Evolutionary conservation across 2,329 filamentous ascomycete species (phyloP), one percentile per base, ranked within the genome.

Genomic region (Fusarium oligoseptatum): DNA sequence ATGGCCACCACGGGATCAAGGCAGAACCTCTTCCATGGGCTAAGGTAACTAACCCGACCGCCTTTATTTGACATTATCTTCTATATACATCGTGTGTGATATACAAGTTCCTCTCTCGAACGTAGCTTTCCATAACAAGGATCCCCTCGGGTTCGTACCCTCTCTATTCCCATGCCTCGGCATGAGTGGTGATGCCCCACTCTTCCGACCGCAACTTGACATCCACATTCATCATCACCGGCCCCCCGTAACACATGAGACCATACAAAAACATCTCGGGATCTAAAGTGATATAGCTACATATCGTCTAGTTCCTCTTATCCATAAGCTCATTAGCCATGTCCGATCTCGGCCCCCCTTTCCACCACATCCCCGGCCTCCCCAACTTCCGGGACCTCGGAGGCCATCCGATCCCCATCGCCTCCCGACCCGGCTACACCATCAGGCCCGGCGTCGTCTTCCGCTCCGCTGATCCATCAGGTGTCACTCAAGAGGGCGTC

Each of bases 381-480:
- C 86, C 85, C 71, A 94, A 95, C 82, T 91, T 94, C 79, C 88
- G 93, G 64, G 92, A 93, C 79, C 83, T 92, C 29, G 92, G 91
- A 72, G 90, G 90, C 52, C 90, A 91, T 73, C 83, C 87, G 11
- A 79, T 89, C 55, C 67, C 81, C 17, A 79, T 89, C 45, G 60
- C 81, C 62, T 80, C 93, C 70, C 87, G 88, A 29, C 83, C 83
- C 24, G 85, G 86, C 36, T 78, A 91, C 34, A 83, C 93, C 67
- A 80, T 94, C 70, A 88, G 88, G 32, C 83, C 84, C 22, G 85
- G 87, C 50, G 78, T 92, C 36, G 82, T 95, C 70, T 95, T 90
- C 83, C 91, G 94, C 66, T 91, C 91, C 58, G 93, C 92, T 3
- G 92, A 94, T 74, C 90, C 92, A 17, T 89, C 88, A 20, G 83